phyloP scores from a whole-genome alignment of 768 basidiomycete genomes.

The Leccinum boreale region DNA sequence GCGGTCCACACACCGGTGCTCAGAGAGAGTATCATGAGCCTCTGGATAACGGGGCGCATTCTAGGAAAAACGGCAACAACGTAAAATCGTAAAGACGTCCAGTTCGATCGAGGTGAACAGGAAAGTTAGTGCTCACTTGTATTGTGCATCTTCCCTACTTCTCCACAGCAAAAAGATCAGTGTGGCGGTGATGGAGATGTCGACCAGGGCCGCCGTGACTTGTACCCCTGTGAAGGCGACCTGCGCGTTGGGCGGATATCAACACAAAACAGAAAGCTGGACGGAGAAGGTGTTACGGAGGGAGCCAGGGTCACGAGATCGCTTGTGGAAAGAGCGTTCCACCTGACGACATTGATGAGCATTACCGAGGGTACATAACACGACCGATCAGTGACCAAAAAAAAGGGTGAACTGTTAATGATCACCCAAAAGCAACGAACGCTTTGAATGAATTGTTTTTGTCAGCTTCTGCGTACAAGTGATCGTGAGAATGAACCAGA shows the following conservation, averaged over 20 bases:
- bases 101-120: neutral
- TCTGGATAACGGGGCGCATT: conserved; percentile 17
- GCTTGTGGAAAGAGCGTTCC: conserved; percentile 8
- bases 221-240: conserved; percentile 7
- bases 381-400: neutral
- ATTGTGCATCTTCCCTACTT: conserved; percentile 15
- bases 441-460: conserved; percentile 5
- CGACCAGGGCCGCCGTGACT: conserved; percentile 6
- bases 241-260: neutral
- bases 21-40: conserved; percentile 13
- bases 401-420: neutral
- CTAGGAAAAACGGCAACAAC: neutral
- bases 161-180: conserved; percentile 11
- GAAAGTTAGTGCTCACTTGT: neutral
- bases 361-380: neutral
- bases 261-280: neutral
- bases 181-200: conserved; percentile 14
- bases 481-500: neutral
- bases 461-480: neutral
- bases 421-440: conserved; percentile 13
- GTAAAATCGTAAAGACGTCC: neutral
- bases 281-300: neutral
- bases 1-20: conserved; percentile 18
- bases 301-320: conserved; percentile 9
- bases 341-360: conserved; percentile 7